phyloP scores from a whole-genome alignment of 176 grass and related monocot genomes.

The Oryza longistaminata region DNA sequence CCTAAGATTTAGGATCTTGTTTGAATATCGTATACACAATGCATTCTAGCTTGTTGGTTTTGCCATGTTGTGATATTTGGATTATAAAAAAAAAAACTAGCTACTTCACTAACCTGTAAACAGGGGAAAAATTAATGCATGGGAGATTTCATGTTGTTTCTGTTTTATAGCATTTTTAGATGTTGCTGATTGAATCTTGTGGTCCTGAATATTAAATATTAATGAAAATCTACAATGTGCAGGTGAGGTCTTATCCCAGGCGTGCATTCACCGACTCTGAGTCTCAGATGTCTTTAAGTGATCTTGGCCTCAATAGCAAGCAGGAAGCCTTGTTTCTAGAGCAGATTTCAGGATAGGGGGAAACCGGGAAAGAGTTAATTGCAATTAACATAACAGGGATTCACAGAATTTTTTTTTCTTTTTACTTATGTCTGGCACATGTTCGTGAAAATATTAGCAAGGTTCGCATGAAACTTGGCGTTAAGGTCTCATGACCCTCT shows the following conservation, averaged over 20 bases:
- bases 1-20: background rate
- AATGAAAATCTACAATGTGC: background rate
- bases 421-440: background rate
- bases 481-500: slow-evolving; percentile 2
- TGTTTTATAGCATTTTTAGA: background rate
- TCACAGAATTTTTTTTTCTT: background rate
- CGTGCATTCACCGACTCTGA: slow-evolving; percentile 67
- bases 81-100: background rate
- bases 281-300: slow-evolving; percentile 59
- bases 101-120: background rate
- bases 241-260: slow-evolving; percentile 92
- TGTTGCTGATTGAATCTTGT: background rate
- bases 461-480: background rate
- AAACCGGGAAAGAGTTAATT: background rate
- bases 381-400: background rate
- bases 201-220: background rate
- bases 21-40: background rate
- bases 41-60: background rate
- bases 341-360: slow-evolving; percentile 51
- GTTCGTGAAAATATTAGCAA: background rate
- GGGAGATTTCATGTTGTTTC: background rate
- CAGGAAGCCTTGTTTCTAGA: slow-evolving; percentile 97
- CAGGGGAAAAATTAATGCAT: background rate
- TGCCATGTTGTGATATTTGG: background rate
- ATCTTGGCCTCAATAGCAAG: slow-evolving; percentile 80